A percentile compares a stretch with the other conserved stretches of the same genome.
phyloP scores from a whole-genome alignment of 176 grass and related monocot genomes.

The Phyllostachys edulis region DNA sequence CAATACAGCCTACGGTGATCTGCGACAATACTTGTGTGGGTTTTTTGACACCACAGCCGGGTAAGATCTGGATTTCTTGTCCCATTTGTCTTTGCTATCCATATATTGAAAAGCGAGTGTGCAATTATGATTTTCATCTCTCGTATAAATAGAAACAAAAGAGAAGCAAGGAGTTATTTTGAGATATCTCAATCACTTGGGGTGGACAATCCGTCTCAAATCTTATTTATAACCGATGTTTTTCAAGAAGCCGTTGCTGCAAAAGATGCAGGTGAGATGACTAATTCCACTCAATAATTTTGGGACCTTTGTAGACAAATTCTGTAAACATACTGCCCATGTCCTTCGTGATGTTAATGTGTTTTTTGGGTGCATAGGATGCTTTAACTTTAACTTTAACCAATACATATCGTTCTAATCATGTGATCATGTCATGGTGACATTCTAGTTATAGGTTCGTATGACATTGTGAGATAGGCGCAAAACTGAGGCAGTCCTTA shows the following conservation, averaged over 20 bases:
- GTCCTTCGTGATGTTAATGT: neutral
- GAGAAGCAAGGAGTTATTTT: constrained; percentile 76
- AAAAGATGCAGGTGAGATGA: constrained; percentile 72
- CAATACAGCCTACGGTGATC: constrained; percentile 71
- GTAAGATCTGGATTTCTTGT: constrained; percentile 55
- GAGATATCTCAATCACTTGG: constrained; percentile 83
- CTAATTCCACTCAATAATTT: constrained; percentile 13
- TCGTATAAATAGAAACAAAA: constrained; percentile 70
- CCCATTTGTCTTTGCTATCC: neutral
- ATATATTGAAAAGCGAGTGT: neutral
- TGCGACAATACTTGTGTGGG: constrained; percentile 72
- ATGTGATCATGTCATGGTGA: neutral
- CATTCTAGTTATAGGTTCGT: neutral
- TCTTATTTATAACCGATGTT: constrained; percentile 88
- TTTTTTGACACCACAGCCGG: constrained; percentile 92
- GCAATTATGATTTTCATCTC: constrained; percentile 20
- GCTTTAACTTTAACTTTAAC: neutral
- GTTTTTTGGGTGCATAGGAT: neutral
- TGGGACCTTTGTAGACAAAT: constrained; percentile 8
- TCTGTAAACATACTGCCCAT: neutral
- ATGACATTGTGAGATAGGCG: neutral
- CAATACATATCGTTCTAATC: neutral
- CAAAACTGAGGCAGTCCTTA: neutral
- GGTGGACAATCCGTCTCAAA: constrained; percentile 75
- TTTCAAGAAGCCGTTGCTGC: constrained; percentile 88